Conservation (phyloP, 2,329 filamentous ascomycete species). For the Tricladium varicosporioides region DNA sequence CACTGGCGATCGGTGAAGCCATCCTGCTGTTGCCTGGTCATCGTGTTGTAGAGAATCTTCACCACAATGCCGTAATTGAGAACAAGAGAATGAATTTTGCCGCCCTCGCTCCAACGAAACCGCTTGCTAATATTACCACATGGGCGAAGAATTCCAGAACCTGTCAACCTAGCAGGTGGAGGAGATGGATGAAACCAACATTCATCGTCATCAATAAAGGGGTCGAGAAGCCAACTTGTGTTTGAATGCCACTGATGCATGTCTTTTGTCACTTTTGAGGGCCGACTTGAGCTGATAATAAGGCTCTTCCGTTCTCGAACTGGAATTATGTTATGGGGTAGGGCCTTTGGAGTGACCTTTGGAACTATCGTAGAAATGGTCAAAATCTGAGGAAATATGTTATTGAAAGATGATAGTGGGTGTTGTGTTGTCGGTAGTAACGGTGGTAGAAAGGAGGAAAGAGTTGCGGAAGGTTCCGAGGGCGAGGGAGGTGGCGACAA, state of each 20-base stretch:
- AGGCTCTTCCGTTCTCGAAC: constrained; percentile 20
- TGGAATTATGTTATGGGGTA: not conserved
- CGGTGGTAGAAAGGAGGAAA: not conserved
- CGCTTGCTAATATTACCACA: constrained; percentile 20
- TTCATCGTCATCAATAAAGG: constrained; percentile 20
- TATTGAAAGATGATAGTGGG: not conserved
- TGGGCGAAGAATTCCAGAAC: constrained; percentile 11
- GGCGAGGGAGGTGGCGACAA: not conserved
- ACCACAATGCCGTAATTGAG: constrained; percentile 30
- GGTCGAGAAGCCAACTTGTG: constrained; percentile 20
- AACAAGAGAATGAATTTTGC: constrained; percentile 17
- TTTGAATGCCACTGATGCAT: constrained; percentile 21
- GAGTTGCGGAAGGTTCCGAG: not conserved
- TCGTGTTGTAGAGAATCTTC: constrained; percentile 21
- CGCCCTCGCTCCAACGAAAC: constrained; percentile 8
- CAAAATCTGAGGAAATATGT: not conserved
- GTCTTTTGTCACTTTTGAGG: constrained; percentile 15
- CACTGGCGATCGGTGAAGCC: constrained; percentile 30
- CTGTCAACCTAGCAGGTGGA: constrained; percentile 13
- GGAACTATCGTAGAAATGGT: not conserved
- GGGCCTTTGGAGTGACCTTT: not conserved
- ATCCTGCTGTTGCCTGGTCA: constrained; percentile 28
- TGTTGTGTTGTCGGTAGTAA: not conserved
- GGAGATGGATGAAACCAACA: constrained; percentile 29
- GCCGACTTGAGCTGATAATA: constrained; percentile 13